Evolutionary conservation across 768 basidiomycete species (phyloP), one percentile per base, ranked within the genome.

Genomic region (Macrolepiota dolichaula): DNA sequence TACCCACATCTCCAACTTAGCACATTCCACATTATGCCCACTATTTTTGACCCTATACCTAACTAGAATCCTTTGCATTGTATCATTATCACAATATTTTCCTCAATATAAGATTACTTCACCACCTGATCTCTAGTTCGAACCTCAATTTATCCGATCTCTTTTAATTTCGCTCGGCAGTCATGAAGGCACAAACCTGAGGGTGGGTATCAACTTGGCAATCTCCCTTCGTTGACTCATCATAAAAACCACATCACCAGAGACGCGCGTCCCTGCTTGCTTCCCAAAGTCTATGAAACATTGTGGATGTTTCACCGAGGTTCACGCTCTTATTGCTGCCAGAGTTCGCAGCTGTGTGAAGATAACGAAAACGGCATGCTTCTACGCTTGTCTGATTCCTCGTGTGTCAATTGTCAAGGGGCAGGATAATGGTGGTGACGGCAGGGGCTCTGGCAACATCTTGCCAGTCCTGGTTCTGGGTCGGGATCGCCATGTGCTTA

Each of bases 41-140:
- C 32, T 47, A 32, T 29, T 42, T n/a, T 42, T 52, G 50, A 42
- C 27, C n/a, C 25, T 52, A 53, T 36, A 53, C 27, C 19, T 60
- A 60, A 44, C 38, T 53, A 60, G 59, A 53, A 42, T 11, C 25
- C 29, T n/a, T n/a, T n/a, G 51, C 59, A 60, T 46, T 60, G 59
- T 60, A 60, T 46, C 42, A 60, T 36, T 60, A 60, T 29, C 51
- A 19, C 51, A 32, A 35, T 29, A 47, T 59, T 51, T 12, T 36
- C 13, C n/a, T 9, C 50, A 59, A 59, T 40, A 40, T n/a, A 11
- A 51, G n/a, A 9, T 44, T n/a, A 42, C 22, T 38, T 57, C 38
- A 29, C 11, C 24, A 29, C 19, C 40, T 54, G 35, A 54, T 53
- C 29, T 7, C 29, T 7, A 3, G 29, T 32, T n/a, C 29, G 7